phyloP scores from a whole-genome alignment of 2,329 filamentous ascomycete species.

The Fusarium sp. region DNA sequence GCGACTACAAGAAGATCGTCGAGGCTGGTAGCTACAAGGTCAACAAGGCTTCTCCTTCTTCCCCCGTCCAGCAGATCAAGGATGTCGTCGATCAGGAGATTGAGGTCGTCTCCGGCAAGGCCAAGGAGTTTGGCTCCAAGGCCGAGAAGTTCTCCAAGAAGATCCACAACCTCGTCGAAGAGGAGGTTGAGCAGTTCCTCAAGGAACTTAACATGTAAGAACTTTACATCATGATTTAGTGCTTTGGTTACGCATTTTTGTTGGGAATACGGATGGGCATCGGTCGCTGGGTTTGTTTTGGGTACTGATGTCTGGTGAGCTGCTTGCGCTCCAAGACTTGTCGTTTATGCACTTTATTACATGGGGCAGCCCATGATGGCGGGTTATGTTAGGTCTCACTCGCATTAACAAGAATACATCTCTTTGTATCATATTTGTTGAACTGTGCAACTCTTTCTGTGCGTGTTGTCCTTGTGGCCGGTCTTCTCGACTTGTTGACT shows the following conservation, averaged over 20 bases:
- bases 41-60: conserved; percentile 53
- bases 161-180: conserved; percentile 67
- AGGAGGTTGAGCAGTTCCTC: conserved; percentile 67
- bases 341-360: conserved; percentile 24
- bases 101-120: conserved; percentile 62
- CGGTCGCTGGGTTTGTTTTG: conserved; percentile 41
- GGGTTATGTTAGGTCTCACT: conserved; percentile 17
- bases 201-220: conserved; percentile 57
- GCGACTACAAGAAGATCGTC: conserved; percentile 88
- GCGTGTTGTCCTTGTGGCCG: background rate
- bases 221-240: conserved; percentile 36
- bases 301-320: conserved; percentile 39
- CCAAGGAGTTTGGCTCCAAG: conserved; percentile 63
- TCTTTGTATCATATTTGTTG: conserved; percentile 19
- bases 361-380: conserved; percentile 25
- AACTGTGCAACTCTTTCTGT: background rate
- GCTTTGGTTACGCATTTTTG: conserved; percentile 41
- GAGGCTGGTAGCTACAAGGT: conserved; percentile 74
- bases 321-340: conserved; percentile 29
- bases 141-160: conserved; percentile 69
- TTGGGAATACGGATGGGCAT: conserved; percentile 39
- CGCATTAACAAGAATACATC: conserved; percentile 32
- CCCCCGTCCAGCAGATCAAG: conserved; percentile 66
- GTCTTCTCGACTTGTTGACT: background rate
- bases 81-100: conserved; percentile 68